Evolutionary conservation across 352 stramenopile genomes (phyloP).

Genomic region (Pythium myriotylum): DNA sequence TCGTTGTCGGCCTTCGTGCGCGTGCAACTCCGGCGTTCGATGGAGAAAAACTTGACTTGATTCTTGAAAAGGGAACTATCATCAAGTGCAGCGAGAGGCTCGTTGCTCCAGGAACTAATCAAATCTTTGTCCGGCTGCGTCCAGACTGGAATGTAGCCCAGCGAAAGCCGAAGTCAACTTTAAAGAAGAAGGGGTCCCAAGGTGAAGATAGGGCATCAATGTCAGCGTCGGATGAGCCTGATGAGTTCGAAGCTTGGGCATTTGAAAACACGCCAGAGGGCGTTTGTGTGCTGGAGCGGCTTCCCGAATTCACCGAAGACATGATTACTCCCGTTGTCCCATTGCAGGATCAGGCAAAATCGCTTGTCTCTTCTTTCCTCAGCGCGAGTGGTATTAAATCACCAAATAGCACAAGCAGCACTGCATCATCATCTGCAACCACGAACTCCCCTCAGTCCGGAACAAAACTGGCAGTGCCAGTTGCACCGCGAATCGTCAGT

Average conservation of each 20-base stretch:
- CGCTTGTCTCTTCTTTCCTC: conserved; percentile 65
- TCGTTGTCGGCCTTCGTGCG: conserved; percentile 35
- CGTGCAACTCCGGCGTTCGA: conserved; percentile 34
- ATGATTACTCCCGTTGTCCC: conserved; percentile 28
- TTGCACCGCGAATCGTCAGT: conserved; percentile 55
- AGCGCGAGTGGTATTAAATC: conserved; percentile 45
- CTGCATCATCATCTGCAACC: neutral
- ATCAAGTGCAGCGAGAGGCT: conserved; percentile 46
- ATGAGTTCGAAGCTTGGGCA: conserved; percentile 29
- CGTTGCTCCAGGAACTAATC: conserved; percentile 35
- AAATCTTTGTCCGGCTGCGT: conserved; percentile 40
- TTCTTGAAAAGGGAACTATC: conserved; percentile 39
- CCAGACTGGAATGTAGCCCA: conserved; percentile 29
- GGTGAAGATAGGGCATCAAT: conserved; percentile 9
- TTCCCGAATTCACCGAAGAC: conserved; percentile 50
- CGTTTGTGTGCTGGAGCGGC: conserved; percentile 42
- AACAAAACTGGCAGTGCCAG: conserved; percentile 1
- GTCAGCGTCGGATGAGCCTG: conserved; percentile 4
- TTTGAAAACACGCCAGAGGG: conserved; percentile 40
- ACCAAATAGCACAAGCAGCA: conserved; percentile 3
- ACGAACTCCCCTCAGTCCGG: neutral
- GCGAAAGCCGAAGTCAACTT: conserved; percentile 5
- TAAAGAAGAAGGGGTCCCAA: conserved; percentile 11
- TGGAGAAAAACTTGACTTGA: conserved; percentile 33
- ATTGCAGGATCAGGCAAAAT: conserved; percentile 74